A percentile compares a stretch with the other conserved stretches of the same genome.
Conservation (phyloP, 2,329 filamentous ascomycete genomes). For the Lasiodiplodia sp. region DNA sequence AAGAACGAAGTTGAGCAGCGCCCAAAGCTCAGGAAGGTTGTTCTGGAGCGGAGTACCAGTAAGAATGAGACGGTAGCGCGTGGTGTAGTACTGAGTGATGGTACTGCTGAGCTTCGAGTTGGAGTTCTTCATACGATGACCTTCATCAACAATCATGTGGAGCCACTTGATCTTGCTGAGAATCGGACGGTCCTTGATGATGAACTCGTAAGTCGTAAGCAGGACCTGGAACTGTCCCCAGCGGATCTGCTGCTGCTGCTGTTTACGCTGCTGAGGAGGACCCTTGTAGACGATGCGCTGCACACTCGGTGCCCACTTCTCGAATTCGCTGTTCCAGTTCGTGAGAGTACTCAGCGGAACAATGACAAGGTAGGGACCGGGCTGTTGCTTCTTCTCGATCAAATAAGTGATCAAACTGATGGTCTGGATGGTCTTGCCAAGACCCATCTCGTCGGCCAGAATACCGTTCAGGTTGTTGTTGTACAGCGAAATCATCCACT, state of each 20-base stretch:
- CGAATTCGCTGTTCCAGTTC: slow-evolving; percentile 98
- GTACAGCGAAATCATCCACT: slow-evolving; percentile 99
- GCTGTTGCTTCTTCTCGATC: slow-evolving; percentile 92
- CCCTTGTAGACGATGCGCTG: slow-evolving; percentile 95
- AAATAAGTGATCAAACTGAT: slow-evolving; percentile 97
- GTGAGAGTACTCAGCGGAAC: slow-evolving; percentile 96
- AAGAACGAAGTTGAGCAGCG: slow-evolving; percentile 96
- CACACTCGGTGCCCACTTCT: slow-evolving; percentile 95
- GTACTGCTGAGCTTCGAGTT: slow-evolving; percentile 96
- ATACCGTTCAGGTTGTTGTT: slow-evolving; percentile 99
- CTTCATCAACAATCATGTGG: slow-evolving; percentile 99
- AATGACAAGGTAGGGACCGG: slow-evolving; percentile 93
- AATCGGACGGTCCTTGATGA: slow-evolving; percentile 97
- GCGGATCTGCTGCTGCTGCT: slow-evolving; percentile 91
- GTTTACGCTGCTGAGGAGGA: slow-evolving; percentile 84
- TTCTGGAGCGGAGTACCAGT: slow-evolving; percentile 98
- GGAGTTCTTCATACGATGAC: slow-evolving; percentile 99
- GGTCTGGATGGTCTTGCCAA: slow-evolving; percentile 98
- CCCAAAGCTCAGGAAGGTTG: slow-evolving; percentile 95
- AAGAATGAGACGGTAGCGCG: slow-evolving; percentile 93
- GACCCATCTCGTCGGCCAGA: slow-evolving; percentile 98
- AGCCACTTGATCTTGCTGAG: slow-evolving; percentile 99
- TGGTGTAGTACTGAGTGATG: slow-evolving; percentile 93
- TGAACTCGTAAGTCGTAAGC: slow-evolving; percentile 97
- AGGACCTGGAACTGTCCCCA: slow-evolving; percentile 96